Base-by-base conservation (phyloP, 2,329 filamentous ascomycete genomes). In the Aspergillus sp. region DNA sequence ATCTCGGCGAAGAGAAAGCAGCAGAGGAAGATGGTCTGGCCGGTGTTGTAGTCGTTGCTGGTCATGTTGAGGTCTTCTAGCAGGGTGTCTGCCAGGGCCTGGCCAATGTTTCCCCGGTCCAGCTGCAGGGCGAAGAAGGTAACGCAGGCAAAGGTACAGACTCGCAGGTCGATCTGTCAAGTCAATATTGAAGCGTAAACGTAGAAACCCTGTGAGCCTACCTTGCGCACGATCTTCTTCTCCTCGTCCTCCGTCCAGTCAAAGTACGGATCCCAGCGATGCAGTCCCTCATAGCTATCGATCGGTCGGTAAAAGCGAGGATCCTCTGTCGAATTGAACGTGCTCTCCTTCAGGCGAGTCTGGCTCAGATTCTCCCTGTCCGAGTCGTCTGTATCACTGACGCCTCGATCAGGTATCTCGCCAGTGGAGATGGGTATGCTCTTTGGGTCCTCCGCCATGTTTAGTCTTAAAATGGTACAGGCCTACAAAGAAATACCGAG, bases 11-110 rank as follows among this genome's bases (percentile, higher is more conserved):
- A 70, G 0, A 77, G 64, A 45, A 77, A 76, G 5, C 56, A 62
- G 5, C 74, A 19, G 21, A 60, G 67, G 62, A 76, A 76, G 15
- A 76, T 75, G 0, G 74, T 76, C 55, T 77, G 74, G 2, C 76
- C 76, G 6, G 69, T 76, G 52, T 78, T 76, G 59, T 77, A 78
- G 60, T 79, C 73, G 46, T 79, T 77, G 3, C 75, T 78, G 44
- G 67, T 74, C 87, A 87, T 47, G 70, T 73, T 61, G 4, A 79
- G 62, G 33, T 79, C 77, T 2, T 57, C 63, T 6, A 90, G 76
- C 64, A 89, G 77, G 64, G 85, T 83, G 66, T 88, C 85, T 2
- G 83, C 84, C 23, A 85, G 74, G 4, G 85, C 86, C 63, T 87
- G 35, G 35, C 15, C 3, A 6, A 37, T 37, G 35, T 37, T 37